Conservation (phyloP, 192 early-diverging fungal species). For the Piromyces sp. region DNA sequence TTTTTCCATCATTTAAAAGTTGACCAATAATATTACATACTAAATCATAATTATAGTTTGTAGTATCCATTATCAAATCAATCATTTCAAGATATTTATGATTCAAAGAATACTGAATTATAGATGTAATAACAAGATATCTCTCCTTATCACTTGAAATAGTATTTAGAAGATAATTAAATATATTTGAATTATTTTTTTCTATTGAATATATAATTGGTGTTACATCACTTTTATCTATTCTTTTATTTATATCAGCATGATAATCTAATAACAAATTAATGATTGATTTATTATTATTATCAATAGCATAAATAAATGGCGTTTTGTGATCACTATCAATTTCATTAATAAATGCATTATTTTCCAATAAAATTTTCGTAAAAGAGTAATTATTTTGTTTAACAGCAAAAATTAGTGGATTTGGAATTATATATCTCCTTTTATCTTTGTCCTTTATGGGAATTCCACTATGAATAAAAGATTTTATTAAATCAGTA, state of each 20-base stretch:
- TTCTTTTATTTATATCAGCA: not conserved
- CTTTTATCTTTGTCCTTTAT: not conserved
- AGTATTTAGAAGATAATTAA: not conserved
- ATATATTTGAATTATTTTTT: not conserved
- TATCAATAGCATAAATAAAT: not conserved
- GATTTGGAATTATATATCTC: not conserved
- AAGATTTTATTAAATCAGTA: not conserved
- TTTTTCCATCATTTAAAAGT: not conserved
- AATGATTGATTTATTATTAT: not conserved
- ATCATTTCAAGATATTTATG: not conserved
- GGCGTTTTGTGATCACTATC: not conserved
- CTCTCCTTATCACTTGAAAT: not conserved
- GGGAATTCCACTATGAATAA: not conserved
- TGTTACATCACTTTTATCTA: not conserved
- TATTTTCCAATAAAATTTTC: not conserved
- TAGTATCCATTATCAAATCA: not conserved
- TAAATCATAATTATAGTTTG: not conserved
- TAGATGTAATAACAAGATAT: not conserved
- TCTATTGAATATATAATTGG: not conserved
- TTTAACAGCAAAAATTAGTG: not conserved
- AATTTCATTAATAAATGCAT: not conserved
- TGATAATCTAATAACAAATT: not conserved
- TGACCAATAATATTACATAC: not conserved
- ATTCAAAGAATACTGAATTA: not conserved
- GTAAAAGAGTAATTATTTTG: not conserved